phyloP scores from a whole-genome alignment of 2,329 filamentous ascomycete genomes.

The Lasiodiplodia sp. region DNA sequence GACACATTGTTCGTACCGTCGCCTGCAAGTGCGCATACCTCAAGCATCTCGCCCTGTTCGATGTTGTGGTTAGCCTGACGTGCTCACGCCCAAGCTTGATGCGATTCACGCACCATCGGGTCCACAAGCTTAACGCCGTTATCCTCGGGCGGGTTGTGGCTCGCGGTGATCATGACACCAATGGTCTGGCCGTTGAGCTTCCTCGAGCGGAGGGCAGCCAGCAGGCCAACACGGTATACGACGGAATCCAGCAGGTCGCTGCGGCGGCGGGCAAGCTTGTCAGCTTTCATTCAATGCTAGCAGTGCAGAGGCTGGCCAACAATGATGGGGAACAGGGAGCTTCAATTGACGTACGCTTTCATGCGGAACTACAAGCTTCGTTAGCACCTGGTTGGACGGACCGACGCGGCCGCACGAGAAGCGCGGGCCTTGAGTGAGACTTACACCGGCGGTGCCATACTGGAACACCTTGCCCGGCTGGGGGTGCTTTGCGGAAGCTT shows the following conservation, averaged over 20 bases:
- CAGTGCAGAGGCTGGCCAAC: slow-evolving; percentile 15
- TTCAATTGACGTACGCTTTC: slow-evolving; percentile 64
- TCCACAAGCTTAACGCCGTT: slow-evolving; percentile 85
- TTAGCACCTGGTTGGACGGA: slow-evolving; percentile 30
- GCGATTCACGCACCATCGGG: slow-evolving; percentile 70
- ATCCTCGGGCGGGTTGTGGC: slow-evolving; percentile 69
- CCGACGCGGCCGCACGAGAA: slow-evolving; percentile 33
- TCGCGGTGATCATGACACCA: slow-evolving; percentile 79
- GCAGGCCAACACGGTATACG: slow-evolving; percentile 88
- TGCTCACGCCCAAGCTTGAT: neutral
- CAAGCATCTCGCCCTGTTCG: slow-evolving; percentile 85
- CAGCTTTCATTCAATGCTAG: slow-evolving; percentile 45
- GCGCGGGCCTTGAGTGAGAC: slow-evolving; percentile 38
- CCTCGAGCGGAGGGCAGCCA: slow-evolving; percentile 86
- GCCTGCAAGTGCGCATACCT: slow-evolving; percentile 60
- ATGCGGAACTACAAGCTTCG: slow-evolving; percentile 65
- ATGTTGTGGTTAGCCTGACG: slow-evolving; percentile 33
- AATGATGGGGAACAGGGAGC: slow-evolving; percentile 35
- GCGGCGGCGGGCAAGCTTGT: slow-evolving; percentile 33
- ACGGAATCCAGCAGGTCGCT: slow-evolving; percentile 87
- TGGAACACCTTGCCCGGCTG: slow-evolving; percentile 43
- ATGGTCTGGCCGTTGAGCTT: slow-evolving; percentile 91
- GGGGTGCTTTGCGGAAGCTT: slow-evolving; percentile 42
- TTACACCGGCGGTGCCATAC: slow-evolving; percentile 57
- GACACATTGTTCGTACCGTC: neutral